Conservation (phyloP, 768 basidiomycete genomes). For the Lentinula detonsa region DNA sequence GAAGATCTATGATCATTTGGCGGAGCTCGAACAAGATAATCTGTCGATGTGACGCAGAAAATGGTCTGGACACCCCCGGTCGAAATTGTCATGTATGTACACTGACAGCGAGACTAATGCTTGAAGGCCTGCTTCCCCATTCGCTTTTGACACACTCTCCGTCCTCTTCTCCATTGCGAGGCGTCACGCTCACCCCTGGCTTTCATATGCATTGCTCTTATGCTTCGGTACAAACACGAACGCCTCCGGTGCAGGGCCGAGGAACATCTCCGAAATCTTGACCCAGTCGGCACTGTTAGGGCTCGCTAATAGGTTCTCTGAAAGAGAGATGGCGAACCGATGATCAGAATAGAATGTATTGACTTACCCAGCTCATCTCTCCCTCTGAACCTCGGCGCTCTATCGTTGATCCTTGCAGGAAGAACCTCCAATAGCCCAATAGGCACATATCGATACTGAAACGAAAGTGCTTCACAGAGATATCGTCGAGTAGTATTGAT, state of each 20-base stretch:
- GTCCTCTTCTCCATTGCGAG: not conserved
- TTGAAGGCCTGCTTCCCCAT: too few species aligned
- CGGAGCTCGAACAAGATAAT: too few species aligned
- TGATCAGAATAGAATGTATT: not conserved
- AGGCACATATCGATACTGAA: constrained; percentile 94
- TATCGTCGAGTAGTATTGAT: constrained; percentile 90
- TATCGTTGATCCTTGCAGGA: constrained; percentile 83
- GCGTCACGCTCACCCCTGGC: constrained; percentile 42
- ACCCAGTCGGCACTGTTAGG: constrained; percentile 83
- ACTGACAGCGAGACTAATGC: too few species aligned
- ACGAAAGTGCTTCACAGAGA: constrained; percentile 91
- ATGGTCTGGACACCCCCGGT: too few species aligned
- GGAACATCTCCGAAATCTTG: constrained; percentile 91
- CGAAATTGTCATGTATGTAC: too few species aligned
- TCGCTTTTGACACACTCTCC: not conserved
- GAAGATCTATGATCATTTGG: too few species aligned
- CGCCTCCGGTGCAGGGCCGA: constrained; percentile 78
- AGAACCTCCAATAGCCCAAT: constrained; percentile 84
- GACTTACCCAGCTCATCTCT: constrained; percentile 79
- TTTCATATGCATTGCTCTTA: constrained; percentile 81
- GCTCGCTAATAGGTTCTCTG: constrained; percentile 85
- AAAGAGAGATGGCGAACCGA: too few species aligned
- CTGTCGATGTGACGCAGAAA: too few species aligned
- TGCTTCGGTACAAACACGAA: constrained; percentile 92
- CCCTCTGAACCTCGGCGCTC: constrained; percentile 82